These are phyloP conservation scores for Prunus yedoensis DNA, from an alignment of 331 rosid genomes.

Conservation along the genomic window DNA sequence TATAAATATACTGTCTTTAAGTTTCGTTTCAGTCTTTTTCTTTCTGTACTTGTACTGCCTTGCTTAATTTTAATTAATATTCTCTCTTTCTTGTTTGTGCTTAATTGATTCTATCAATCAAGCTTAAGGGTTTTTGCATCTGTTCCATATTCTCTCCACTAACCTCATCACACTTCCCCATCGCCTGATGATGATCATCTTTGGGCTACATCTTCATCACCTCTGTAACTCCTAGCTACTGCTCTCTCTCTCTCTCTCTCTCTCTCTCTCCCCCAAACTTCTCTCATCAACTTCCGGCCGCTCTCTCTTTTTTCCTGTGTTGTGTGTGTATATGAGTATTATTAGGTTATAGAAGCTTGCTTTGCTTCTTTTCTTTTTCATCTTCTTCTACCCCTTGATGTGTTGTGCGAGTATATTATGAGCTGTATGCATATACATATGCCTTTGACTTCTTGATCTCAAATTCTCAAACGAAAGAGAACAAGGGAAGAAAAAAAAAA, in stretches of 20 bases:
- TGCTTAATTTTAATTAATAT: slow-evolving; percentile 20
- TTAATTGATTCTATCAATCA: slow-evolving; percentile 33
- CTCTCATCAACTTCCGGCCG: slow-evolving; percentile 4
- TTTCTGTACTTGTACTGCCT: slow-evolving; percentile 13
- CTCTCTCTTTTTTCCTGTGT: slow-evolving; percentile 1
- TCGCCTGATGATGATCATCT: not conserved
- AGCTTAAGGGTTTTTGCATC: slow-evolving; percentile 33
- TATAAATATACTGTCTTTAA: not conserved
- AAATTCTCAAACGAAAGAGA: slow-evolving; percentile 13
- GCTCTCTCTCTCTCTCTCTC: slow-evolving; percentile 37
- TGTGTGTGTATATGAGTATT: not conserved
- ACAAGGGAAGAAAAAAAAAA: not conserved
- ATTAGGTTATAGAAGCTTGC: not conserved
- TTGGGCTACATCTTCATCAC: slow-evolving; percentile 8
- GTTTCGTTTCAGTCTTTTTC: slow-evolving; percentile 24
- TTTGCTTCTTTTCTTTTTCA: not conserved
- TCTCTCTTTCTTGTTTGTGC: slow-evolving; percentile 22
- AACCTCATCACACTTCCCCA: not conserved
- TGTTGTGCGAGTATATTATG: not conserved
- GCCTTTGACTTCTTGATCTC: slow-evolving; percentile 38
- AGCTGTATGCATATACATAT: slow-evolving; percentile 3
- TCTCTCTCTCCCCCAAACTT: slow-evolving; percentile 10
- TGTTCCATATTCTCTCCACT: slow-evolving; percentile 43
- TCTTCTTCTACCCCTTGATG: not conserved
- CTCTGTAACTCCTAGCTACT: not conserved